Base-by-base conservation (phyloP, 768 basidiomycete genomes). In the Podaxis sp. region DNA sequence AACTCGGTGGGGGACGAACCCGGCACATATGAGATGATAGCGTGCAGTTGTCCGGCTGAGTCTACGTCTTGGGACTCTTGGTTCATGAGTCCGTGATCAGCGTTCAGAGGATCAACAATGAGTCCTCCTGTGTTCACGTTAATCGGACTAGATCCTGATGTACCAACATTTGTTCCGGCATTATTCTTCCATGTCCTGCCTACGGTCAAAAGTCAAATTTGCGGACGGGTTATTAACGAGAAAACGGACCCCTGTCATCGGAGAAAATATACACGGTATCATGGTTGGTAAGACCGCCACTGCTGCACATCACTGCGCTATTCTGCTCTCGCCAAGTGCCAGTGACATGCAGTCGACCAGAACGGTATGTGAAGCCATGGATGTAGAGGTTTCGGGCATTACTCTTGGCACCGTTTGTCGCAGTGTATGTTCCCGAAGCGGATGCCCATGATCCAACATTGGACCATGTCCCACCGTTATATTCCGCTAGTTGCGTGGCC, bases 21-120 rank as follows among this genome's bases (percentile, higher is more conserved):
- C 59, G 79, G 78, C 18, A 81, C 73, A 61, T 81, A 79, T 7
- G 79, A 81, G n/a, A 80, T 80, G 23, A 79, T 76, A 4, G 72
- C 69, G 60, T 81, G 80, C 38, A 80, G 74, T 55, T 75, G 76
- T 28, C 79, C 79, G 2, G 69, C 56, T 2, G 78, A 79, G 55
- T 81, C 80, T 2, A 80, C 74, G 16, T 71, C 74, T 67, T 81
- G 80, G 0, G 78, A 78, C 61, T 81, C 80, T 65, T 81, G 80
- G 64, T 81, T 81, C 77, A 81, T 80, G n/a, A 81, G 71, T 1
- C 75, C 80, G 63, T 81, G 79, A 61, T 81, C 76, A 9, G 79
- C 76, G 55, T 81, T 73, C 21, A 79, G 67, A 3, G 76, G 66
- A 58, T 81, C 79, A 25, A 79, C 69, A 55, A 79, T 76, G 14